Conservation (phyloP, 2,329 filamentous ascomycete species). For the Eutypella sp. region DNA sequence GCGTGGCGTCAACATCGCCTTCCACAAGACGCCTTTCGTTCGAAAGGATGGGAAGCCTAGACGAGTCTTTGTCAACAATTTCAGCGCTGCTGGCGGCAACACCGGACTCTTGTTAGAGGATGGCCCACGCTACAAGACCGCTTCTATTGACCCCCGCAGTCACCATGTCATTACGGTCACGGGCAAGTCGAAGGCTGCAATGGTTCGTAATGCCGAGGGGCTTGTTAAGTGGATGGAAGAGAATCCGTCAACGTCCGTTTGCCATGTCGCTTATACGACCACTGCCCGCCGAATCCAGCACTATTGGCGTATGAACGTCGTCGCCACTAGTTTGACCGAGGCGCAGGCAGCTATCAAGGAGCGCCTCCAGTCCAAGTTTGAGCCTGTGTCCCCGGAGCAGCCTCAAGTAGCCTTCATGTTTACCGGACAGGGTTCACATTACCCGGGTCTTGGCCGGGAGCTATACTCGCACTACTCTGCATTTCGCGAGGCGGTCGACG, state of each 20-base stretch:
- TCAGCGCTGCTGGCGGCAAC: slow-evolving; percentile 67
- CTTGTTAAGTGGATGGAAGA: slow-evolving; percentile 50
- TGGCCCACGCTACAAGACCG: slow-evolving; percentile 36
- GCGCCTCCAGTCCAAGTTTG: slow-evolving; percentile 38
- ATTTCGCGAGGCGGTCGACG: slow-evolving; percentile 49
- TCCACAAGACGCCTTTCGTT: slow-evolving; percentile 45
- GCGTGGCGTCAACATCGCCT: slow-evolving; percentile 56
- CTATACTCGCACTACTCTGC: slow-evolving; percentile 41
- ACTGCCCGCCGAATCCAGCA: slow-evolving; percentile 62
- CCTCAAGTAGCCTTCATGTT: slow-evolving; percentile 50
- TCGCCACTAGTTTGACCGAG: slow-evolving; percentile 36
- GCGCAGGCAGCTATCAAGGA: slow-evolving; percentile 37
- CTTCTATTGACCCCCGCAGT: slow-evolving; percentile 44
- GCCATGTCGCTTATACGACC: slow-evolving; percentile 60
- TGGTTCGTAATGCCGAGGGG: slow-evolving; percentile 53
- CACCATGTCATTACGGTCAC: slow-evolving; percentile 56
- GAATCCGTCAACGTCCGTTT: slow-evolving; percentile 47
- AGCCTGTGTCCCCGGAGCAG: slow-evolving; percentile 36
- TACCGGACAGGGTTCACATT: slow-evolving; percentile 53
- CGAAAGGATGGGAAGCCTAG: slow-evolving; percentile 43
- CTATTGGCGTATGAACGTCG: slow-evolving; percentile 48
- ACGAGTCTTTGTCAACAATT: slow-evolving; percentile 60
- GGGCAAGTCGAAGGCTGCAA: slow-evolving; percentile 49
- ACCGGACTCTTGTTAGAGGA: slow-evolving; percentile 63
- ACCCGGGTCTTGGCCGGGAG: slow-evolving; percentile 46